These are phyloP conservation scores for Aspergillus carlsbadensis DNA, from an alignment of 495 filamentous ascomycete species.

Conservation along the genomic window DNA sequence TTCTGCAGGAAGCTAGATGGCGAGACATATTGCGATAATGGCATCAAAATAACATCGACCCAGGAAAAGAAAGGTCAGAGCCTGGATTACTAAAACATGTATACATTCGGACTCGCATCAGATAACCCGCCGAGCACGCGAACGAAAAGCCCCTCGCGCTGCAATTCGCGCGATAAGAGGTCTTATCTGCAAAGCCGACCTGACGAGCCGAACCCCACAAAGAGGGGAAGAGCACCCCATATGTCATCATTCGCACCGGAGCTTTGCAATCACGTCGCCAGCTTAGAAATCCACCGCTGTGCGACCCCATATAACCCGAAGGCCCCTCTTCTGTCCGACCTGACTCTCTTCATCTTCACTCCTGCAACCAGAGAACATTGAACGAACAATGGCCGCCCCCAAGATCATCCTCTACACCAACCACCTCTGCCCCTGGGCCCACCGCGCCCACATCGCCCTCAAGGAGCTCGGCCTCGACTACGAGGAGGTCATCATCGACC, in stretches of 20 bases:
- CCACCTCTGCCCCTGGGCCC: conserved; percentile 76
- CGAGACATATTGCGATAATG: too few species aligned
- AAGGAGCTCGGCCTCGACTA: conserved; percentile 69
- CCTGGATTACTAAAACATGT: too few species aligned
- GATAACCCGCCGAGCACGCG: too few species aligned
- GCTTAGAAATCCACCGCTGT: conserved; percentile 2
- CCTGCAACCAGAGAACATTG: not conserved
- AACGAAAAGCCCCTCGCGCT: too few species aligned
- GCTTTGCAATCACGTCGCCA: not conserved
- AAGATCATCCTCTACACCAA: conserved; percentile 72
- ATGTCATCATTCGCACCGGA: not conserved
- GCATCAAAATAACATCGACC: too few species aligned
- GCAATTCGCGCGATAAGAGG: too few species aligned
- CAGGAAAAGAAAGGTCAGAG: too few species aligned
- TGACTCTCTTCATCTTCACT: not conserved
- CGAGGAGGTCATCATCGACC: conserved; percentile 78
- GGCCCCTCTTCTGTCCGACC: not conserved
- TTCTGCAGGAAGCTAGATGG: too few species aligned
- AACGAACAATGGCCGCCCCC: conserved; percentile 32
- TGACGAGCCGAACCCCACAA: too few species aligned
- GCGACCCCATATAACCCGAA: not conserved
- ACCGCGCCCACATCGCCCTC: conserved; percentile 77
- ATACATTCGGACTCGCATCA: too few species aligned
- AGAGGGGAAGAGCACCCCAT: not conserved
- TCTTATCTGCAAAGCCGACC: too few species aligned